Evolutionary conservation across 805 yeast species (phyloP), one percentile per base, ranked within the genome.

Genomic region (Ogataea nitratoaversa): DNA sequence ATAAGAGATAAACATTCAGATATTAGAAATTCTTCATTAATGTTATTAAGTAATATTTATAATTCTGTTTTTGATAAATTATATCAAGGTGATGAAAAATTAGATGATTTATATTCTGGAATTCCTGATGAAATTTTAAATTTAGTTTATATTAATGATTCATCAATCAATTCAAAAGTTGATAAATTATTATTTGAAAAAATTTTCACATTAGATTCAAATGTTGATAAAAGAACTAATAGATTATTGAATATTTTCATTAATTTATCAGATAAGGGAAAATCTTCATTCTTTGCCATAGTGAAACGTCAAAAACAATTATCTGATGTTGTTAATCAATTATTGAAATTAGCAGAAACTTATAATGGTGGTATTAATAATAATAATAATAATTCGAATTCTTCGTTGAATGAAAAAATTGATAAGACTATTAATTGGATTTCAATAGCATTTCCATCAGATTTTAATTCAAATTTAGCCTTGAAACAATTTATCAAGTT

Each of bases 111-210:
- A 19, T 54, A 77, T 8, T 57, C 61, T 5, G 68, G 70, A 56
- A 78, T 88, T 19, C 96, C 96, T 1, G 75, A 78, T 32, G 71
- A 72, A 18, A 58, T 89, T 0, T 63, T 89, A 34, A 75, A 78
- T 18, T 68, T 86, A 32, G 71, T 83, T 36, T 89, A 84, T 53
- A 82, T 89, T 47, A 86, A 87, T 55, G 89, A 84, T 50, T 71
- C 64, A 37, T 66, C 69, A 8, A 80, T 86, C 36, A 86, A 82
- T 41, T 71, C 80, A 11, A 64, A 73, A 11, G 83, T 87, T 12
- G 96, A 88, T 55, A 45, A 62, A 3, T 62, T 72, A 0, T 48
- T 89, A 2, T 72, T 80, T 49, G 88, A 82, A 42, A 68, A 71
- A 38, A 52, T 88, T 1, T 55, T 84, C 9, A 85, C 95, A 0